These are phyloP conservation scores for Kwoniella dejecticola DNA, from an alignment of 768 basidiomycete genomes.

Conservation along the genomic window DNA sequence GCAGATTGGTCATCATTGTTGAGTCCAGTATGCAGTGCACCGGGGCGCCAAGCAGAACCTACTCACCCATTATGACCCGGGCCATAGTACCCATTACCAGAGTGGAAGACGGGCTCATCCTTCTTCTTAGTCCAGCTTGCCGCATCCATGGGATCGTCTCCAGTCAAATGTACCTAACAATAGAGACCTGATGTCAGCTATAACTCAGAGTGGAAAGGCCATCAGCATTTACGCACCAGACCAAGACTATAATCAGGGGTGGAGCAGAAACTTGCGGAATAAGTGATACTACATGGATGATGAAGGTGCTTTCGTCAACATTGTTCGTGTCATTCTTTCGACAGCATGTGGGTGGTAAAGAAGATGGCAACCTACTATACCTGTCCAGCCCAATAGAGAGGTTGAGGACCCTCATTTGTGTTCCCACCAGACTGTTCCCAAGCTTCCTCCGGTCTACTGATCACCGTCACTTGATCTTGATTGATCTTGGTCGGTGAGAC, in stretches of 20 bases:
- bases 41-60: too few species aligned
- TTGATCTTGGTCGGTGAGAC: conserved; percentile 20
- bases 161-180: conserved; percentile 16
- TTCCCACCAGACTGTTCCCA: conserved; percentile 20
- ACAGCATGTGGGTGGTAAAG: neutral
- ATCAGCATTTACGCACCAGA: conserved; percentile 8
- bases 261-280: conserved; percentile 25
- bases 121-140: conserved; percentile 25
- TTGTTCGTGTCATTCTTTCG: neutral
- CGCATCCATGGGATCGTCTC: conserved; percentile 22
- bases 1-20: neutral
- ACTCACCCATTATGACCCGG: conserved; percentile 28
- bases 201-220: too few species aligned
- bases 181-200: neutral
- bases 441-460: conserved; percentile 17
- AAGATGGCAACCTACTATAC: conserved; percentile 10
- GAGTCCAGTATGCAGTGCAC: too few species aligned
- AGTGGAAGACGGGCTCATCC: conserved; percentile 26
- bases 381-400: conserved; percentile 21
- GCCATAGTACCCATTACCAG: conserved; percentile 31
- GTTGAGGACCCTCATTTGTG: conserved; percentile 23
- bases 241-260: conserved; percentile 22
- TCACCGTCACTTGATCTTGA: conserved; percentile 9
- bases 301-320: too few species aligned
- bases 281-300: conserved; percentile 15